Percentiles rank a stretch among this genome's conserved stretches.
These are phyloP conservation scores for Aspergillus eucalypticola DNA, from an alignment of 2,329 filamentous ascomycete genomes.

Conservation along the genomic window DNA sequence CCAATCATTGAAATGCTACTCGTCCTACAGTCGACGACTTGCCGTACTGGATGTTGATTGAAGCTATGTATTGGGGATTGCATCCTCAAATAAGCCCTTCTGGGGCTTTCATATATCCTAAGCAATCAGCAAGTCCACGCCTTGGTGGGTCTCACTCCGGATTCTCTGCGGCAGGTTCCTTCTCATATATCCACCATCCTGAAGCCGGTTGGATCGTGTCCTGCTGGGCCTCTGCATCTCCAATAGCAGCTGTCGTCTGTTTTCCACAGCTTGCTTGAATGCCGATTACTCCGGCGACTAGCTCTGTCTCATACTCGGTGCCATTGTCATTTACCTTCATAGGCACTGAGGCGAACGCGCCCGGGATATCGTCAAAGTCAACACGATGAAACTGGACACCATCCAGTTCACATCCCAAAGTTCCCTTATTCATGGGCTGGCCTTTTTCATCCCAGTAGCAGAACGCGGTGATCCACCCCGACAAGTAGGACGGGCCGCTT, in stretches of 20 bases:
- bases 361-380: not conserved
- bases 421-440: constrained; percentile 12
- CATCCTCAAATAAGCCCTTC: too few species aligned
- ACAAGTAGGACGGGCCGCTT: constrained; percentile 39
- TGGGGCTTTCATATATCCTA: too few species aligned
- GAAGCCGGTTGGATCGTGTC: not conserved
- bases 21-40: too few species aligned
- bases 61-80: too few species aligned
- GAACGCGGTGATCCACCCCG: constrained; percentile 55
- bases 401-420: not conserved
- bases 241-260: not conserved
- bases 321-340: not conserved
- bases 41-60: too few species aligned
- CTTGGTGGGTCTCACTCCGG: too few species aligned
- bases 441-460: constrained; percentile 49
- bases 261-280: not conserved
- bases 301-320: not conserved
- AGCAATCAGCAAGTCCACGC: too few species aligned
- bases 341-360: not conserved
- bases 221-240: too few species aligned
- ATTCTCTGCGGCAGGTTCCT: not conserved
- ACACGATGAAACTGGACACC: not conserved
- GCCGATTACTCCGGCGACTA: not conserved
- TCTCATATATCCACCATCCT: not conserved
- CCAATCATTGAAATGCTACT: too few species aligned